Evolutionary conservation across 495 filamentous ascomycete species (phyloP), one percentile per base, ranked within the genome.

Genomic region (Penicillium manginii): DNA sequence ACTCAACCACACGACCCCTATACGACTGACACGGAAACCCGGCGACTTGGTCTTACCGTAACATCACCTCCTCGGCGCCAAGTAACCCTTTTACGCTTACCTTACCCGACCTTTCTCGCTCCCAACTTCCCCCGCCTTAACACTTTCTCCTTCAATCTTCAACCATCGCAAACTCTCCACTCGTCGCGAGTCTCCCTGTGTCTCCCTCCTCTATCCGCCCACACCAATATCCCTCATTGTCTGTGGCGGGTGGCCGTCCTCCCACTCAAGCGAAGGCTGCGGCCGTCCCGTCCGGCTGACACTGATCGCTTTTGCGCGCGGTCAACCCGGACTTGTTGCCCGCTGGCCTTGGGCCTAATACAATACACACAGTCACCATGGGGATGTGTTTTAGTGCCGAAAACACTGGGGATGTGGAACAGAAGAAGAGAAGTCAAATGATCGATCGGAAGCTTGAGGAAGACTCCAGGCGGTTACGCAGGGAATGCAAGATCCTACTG

Each of bases 401-500:
- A 61, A 86, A 84, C 69, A 81, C 87, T 69, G 91, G 86, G 72
- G 90, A 90, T 72, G 86, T 82, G 67, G 94, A 98, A 74, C 88
- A 91, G 81, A 94, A 90, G 82, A 97, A 96, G 80, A 83, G 86
- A 65, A 97, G 93, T 74, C 91, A 96, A 75, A 86, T 86, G 72
- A 98, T 98, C 65, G 94, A 98, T 73, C 87, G 88, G 69, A 89
- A 83, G 64, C 80, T 98, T 61, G 92, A 97, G 71, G 94, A 98
- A 72, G 96, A 98, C 70, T 91, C 91, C 39, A 87, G 90, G 73
- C 84, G 88, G 70, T 80, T 97, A 81, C 86, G 92, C 64, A 84
- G 91, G 76, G 94, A 98, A 89, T 98, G 94, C 89, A 98, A 98
- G 80, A 97, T 98, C 61, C 79, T 98, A 50, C 78, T 98, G 45